Evolutionary conservation across 352 stramenopile genomes (phyloP), one percentile per base, ranked within the genome.

Genomic region (Phytophthora vignae): DNA sequence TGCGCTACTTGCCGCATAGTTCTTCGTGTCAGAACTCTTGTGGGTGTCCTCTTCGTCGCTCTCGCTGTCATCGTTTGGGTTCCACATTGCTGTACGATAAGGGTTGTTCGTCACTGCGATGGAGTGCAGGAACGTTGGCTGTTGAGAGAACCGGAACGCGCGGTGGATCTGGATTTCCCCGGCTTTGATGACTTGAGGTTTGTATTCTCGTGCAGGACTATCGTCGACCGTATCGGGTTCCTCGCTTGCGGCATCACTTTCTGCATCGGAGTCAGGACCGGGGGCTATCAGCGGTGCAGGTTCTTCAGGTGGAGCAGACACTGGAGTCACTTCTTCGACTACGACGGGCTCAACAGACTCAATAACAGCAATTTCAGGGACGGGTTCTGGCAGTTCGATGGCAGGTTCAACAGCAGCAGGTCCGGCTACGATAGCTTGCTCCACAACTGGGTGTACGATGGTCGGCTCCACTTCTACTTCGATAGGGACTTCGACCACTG

Each of bases 91-190:
- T 15, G 54, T 60, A 8, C 79, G 77, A 31, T 81, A 76, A 12
- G 72, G 78, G 49, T 87, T 90, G 49, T 77, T 85, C 4, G 69
- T 44, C 4, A 79, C 62, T 10, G 76, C 29, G 9, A 78, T 77
- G 11, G 62, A 78, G 0, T 59, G 69, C 3, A 79, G 65, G 31
- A 90, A 90, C 9, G 59, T 68, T 27, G 82, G 82, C 17, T 90
- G 78, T 15, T 83, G 78, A 2, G 77, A 87, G 25, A 90, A 88
- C 21, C 74, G 74, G 19, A 83, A 88, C 3, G 67, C 38, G 44
- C 76, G 74, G 25, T 69, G 62, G 29, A 67, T 55, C 27, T 74
- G 49, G 53, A 62, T 64, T 27, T 79, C 57, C 5, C 63, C 55
- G 44, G 64, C 40, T 21, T 73, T 68, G 9, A 73, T 33, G 17